These are phyloP conservation scores for Lentinus brumalis DNA, from an alignment of 768 basidiomycete species.

Conservation along the genomic window DNA sequence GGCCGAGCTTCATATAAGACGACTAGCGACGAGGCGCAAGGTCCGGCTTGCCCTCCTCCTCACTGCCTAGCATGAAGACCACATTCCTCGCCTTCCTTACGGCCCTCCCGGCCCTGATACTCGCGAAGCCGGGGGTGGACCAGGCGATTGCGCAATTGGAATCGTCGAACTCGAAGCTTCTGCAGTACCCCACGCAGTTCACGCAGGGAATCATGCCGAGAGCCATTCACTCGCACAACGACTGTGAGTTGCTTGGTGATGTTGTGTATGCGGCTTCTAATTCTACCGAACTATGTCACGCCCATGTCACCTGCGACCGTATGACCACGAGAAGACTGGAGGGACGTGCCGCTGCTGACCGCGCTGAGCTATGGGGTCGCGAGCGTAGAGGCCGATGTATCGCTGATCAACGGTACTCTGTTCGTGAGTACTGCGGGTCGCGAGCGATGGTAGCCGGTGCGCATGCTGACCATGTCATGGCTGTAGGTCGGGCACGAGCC, in stretches of 20 bases:
- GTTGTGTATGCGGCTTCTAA: not conserved
- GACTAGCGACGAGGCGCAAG: not conserved
- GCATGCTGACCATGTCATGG: not conserved
- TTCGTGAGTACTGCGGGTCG: conserved; percentile 34
- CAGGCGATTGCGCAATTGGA: conserved; percentile 23
- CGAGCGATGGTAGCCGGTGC: not conserved
- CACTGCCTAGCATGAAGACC: conserved; percentile 4
- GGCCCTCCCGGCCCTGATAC: not conserved
- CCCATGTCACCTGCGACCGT: not conserved
- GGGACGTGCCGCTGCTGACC: conserved; percentile 50
- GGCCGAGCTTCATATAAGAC: not conserved
- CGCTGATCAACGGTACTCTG: conserved; percentile 45
- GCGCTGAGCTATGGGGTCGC: conserved; percentile 51
- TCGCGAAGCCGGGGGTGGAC: conserved; percentile 23
- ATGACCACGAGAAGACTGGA: conserved; percentile 44
- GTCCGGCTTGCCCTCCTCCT: not conserved
- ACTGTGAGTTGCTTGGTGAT: conserved; percentile 38
- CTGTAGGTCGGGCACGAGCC: conserved; percentile 48
- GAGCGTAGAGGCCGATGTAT: conserved; percentile 59
- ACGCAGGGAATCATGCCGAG: conserved; percentile 51
- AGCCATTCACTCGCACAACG: conserved; percentile 56
- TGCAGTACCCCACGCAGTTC: conserved; percentile 49
- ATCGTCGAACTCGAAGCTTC: conserved; percentile 38
- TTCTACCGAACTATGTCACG: not conserved
- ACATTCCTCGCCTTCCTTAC: not conserved